Conservation (phyloP, 495 filamentous ascomycete genomes). For the Penicillium atrosanguineum region DNA sequence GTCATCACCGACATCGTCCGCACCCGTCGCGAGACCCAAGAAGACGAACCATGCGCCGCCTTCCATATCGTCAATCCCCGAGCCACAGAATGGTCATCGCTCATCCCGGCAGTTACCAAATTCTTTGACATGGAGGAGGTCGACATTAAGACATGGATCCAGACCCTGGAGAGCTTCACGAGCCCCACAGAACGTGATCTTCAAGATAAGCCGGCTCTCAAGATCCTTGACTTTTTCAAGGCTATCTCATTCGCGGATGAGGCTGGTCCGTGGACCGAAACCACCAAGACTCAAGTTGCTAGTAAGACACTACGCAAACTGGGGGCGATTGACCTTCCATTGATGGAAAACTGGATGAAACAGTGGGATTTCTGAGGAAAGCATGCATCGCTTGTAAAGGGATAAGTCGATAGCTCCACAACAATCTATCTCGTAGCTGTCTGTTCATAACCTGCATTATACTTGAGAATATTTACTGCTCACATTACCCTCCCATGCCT, state of each 20-base stretch:
- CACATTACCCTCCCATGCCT: too few relatives aligned
- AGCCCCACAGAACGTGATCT: constrained; percentile 13
- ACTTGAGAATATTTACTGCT: too few relatives aligned
- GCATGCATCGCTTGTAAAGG: too few relatives aligned
- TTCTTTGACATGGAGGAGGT: constrained; percentile 7
- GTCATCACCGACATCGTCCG: constrained; percentile 15
- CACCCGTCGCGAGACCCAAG: constrained; percentile 5
- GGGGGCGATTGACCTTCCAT: background rate
- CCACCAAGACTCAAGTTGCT: constrained; percentile 2
- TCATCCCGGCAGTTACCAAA: constrained; percentile 10
- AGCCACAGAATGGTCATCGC: constrained; percentile 13
- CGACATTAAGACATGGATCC: constrained; percentile 19
- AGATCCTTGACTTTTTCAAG: constrained; percentile 25
- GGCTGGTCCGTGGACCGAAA: constrained; percentile 1
- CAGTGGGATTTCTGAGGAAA: constrained; percentile 9
- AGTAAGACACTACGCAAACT: constrained; percentile 7
- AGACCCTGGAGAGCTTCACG: constrained; percentile 13
- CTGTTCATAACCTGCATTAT: too few relatives aligned
- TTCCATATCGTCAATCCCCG: constrained; percentile 30
- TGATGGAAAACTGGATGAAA: constrained; percentile 15
- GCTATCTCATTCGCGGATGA: constrained; percentile 4
- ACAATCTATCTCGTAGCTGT: too few relatives aligned
- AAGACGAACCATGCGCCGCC: constrained; percentile 4
- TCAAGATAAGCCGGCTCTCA: constrained; percentile 19
- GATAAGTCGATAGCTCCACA: too few relatives aligned